Percentiles rank a stretch among this genome's conserved stretches.
These are phyloP conservation scores for Claviceps digitariae DNA, from an alignment of 2,329 filamentous ascomycete genomes.

Conservation along the genomic window DNA sequence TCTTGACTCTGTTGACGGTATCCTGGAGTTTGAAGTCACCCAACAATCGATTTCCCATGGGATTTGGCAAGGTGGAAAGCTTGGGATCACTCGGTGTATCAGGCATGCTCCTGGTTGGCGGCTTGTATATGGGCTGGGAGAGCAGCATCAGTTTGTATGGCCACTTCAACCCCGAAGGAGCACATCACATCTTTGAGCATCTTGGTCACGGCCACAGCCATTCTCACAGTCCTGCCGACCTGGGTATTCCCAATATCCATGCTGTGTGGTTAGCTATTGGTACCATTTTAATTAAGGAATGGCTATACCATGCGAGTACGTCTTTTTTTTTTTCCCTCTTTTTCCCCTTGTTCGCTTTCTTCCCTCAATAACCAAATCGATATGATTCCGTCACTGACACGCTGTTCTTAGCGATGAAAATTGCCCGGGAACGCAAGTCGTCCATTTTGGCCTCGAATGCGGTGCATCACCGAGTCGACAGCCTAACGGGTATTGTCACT, in stretches of 20 bases:
- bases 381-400: not conserved
- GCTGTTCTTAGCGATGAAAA: constrained; percentile 63
- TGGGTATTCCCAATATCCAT: constrained; percentile 66
- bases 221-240: constrained; percentile 32
- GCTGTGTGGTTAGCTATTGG: constrained; percentile 88
- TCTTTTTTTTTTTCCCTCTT: constrained; percentile 13
- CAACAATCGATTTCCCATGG: constrained; percentile 69
- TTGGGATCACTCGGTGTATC: constrained; percentile 88
- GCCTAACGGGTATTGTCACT: constrained; percentile 86
- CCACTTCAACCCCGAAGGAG: constrained; percentile 58
- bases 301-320: constrained; percentile 92
- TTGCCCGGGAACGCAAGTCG: constrained; percentile 86
- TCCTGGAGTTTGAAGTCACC: constrained; percentile 84
- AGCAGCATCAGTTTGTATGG: constrained; percentile 54
- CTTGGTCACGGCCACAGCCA: constrained; percentile 51
- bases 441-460: constrained; percentile 94
- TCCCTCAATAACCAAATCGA: not conserved
- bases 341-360: constrained; percentile 12
- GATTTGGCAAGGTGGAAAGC: constrained; percentile 97
- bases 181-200: constrained; percentile 50
- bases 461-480: constrained; percentile 91
- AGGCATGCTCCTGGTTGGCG: constrained; percentile 76
- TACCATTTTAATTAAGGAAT: constrained; percentile 88
- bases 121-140: constrained; percentile 81
- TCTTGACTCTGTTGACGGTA: constrained; percentile 87